A percentile compares a stretch with the other conserved stretches of the same genome.
Evolutionary conservation across 1,284 basidiomycete genomes (phyloP).

Genomic region (Abortiporus biennis): DNA sequence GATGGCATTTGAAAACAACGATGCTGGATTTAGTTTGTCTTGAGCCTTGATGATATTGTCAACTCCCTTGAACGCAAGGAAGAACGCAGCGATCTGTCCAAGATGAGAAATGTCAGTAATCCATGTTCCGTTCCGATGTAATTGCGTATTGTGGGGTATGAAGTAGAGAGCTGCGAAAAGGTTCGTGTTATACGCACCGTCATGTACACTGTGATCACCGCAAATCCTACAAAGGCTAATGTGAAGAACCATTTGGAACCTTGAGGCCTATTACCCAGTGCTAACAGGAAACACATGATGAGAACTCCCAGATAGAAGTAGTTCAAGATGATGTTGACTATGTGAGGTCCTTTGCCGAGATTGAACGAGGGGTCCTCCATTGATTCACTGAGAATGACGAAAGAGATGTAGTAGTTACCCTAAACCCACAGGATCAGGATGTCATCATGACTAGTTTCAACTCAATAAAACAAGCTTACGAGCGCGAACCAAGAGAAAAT

Average conservation of each 20-base stretch:
- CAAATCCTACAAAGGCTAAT: constrained; percentile 78
- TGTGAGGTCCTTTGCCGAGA: constrained; percentile 51
- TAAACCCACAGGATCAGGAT: constrained; percentile 19
- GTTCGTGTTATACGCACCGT: constrained; percentile 45
- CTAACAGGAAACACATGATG: constrained; percentile 86
- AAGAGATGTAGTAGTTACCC: constrained; percentile 90
- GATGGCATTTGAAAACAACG: constrained; percentile 69
- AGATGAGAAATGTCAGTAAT: no score
- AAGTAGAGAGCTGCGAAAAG: constrained; percentile 7
- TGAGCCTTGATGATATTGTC: constrained; percentile 45
- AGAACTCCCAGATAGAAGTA: constrained; percentile 88
- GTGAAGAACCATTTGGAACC: constrained; percentile 84
- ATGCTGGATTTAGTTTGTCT: constrained; percentile 40
- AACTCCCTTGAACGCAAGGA: constrained; percentile 79
- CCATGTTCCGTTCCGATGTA: constrained; percentile 7
- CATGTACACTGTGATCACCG: constrained; percentile 89
- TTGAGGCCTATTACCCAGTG: constrained; percentile 90
- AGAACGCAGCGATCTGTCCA: constrained; percentile 70
- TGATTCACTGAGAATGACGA: constrained; percentile 69
- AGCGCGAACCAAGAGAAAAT: constrained; percentile 92
- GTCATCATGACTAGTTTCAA: background rate
- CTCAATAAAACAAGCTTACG: constrained; percentile 34
- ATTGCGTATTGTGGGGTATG: background rate
- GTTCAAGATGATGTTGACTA: constrained; percentile 74
- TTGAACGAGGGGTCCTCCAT: constrained; percentile 60